Percentiles rank a stretch among this genome's conserved stretches.
phyloP scores from a whole-genome alignment of 2,329 filamentous ascomycete species.

The Rachicladosporium sp. region DNA sequence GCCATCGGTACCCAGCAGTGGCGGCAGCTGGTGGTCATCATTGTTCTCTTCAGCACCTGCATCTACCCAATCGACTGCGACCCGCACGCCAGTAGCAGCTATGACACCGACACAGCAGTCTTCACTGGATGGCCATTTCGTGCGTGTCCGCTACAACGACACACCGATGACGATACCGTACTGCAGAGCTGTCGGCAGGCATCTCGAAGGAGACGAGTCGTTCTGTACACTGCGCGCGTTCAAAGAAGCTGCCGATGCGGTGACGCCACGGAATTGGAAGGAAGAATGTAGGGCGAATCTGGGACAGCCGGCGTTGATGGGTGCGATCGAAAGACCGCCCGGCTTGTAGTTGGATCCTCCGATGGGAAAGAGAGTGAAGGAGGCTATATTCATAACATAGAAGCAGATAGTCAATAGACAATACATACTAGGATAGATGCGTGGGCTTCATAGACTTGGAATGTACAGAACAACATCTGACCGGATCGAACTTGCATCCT shows the following conservation, averaged over 20 bases:
- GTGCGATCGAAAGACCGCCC: slow-evolving; percentile 7
- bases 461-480: too few species aligned
- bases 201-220: slow-evolving; percentile 72
- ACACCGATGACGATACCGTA: slow-evolving; percentile 68
- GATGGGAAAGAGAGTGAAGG: too few species aligned
- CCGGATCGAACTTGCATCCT: too few species aligned
- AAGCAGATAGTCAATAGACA: too few species aligned
- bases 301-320: slow-evolving; percentile 32
- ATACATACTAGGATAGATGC: too few species aligned
- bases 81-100: slow-evolving; percentile 43
- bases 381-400: too few species aligned
- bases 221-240: slow-evolving; percentile 91
- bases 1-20: slow-evolving; percentile 14
- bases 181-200: slow-evolving; percentile 63
- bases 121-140: slow-evolving; percentile 64
- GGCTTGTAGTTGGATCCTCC: slow-evolving; percentile 3
- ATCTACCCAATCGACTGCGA: background rate
- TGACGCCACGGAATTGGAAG: slow-evolving; percentile 71
- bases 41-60: slow-evolving; percentile 13
- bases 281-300: slow-evolving; percentile 47
- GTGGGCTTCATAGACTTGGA: too few species aligned
- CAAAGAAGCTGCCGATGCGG: slow-evolving; percentile 83
- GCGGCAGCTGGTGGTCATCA: slow-evolving; percentile 17
- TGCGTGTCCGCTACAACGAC: slow-evolving; percentile 87
- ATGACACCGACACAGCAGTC: slow-evolving; percentile 47